Base-by-base conservation (phyloP, 2,329 filamentous ascomycete genomes). In the Fusarium poae region DNA sequence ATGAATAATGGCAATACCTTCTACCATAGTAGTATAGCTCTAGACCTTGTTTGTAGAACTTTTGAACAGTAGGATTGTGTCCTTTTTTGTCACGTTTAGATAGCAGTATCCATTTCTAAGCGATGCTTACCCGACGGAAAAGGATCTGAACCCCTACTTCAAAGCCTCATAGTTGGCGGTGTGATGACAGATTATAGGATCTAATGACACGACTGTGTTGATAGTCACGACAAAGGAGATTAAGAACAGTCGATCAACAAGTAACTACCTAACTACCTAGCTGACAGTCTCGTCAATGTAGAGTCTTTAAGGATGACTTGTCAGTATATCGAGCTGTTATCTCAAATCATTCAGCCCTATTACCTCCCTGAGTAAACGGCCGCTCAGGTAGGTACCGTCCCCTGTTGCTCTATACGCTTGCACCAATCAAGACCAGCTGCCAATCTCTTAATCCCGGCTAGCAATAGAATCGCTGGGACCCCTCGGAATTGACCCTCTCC, bases 261-360 rank as follows among this genome's bases (percentile, higher is more conserved):
- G 27, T 27, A 27, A 27, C 9, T 8, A 27, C 6, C 25, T 5
- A 7, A 25, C 25, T 27, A 27, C 7, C 9, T 8, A 27, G 27
- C 25, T 5, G 25, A 25, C 25, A 7, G 25, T 25, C 25, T 25
- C 7, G 25, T 5, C 25, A 25, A 25, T 25, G 7, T 25, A 7
- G 7, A 25, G 25, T 25, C 25, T 25, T n/a, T n/a, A n/a, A n/a
- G n/a, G n/a, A n/a, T n/a, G n/a, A n/a, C n/a, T n/a, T n/a, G n/a
- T n/a, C n/a, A n/a, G n/a, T n/a, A n/a, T n/a, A n/a, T n/a, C n/a
- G n/a, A n/a, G n/a, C n/a, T 49, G 21, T 50, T 50, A 50, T 50
- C 21, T 5, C 30, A n/a, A n/a, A n/a, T 53, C 27, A 12, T 8
- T 62, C 57, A 62, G 59, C 40, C 59, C 30, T 64, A 64, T 29